Base-by-base conservation (phyloP, 2,329 filamentous ascomycete genomes). In the Juglanconis oblonga region DNA sequence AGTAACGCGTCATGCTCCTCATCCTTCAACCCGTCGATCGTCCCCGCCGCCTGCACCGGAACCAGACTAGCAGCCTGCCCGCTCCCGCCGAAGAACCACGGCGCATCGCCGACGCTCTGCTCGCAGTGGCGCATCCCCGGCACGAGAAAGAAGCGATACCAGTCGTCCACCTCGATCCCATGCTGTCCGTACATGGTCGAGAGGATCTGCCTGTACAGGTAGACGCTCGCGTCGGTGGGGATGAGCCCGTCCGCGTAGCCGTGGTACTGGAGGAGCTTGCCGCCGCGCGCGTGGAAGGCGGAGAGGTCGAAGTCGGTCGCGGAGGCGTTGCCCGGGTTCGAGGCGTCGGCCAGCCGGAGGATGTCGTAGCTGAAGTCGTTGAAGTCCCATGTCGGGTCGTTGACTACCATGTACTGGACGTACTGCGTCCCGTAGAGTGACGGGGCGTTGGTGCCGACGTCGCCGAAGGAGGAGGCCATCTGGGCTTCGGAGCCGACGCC, bases 81-180 rank as follows among this genome's bases (percentile, higher is more conserved):
- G 45, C 45, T 31, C 14, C 52, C 58, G 29, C 31, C 53, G 8
- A 61, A 48, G 42, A 33, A 53, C 53, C 58, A 61, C 3, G 58
- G 58, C 4, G 58, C 53, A 45, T 52, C 45, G 10, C 31, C 47
- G 17, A 44, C 48, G 4, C 48, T 31, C 4, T 7, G 11, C 7
- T 53, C 62, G 65, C 82, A 85, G 67, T 85, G 82, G 1, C 68
- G 72, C 72, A 82, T 80, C 6, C 82, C 81, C 6, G 76, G 77
- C 62, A 84, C 74, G 40, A 74, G 74, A 71, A 85, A 85, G 68
- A 75, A 78, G 54, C 81, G 75, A 64, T 81, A 79, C 61, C 78
- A 80, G 1, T 69, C 64, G 59, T 80, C 76, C 13, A 54, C 31
- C 10, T 29, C 31, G n/a, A 29, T 48, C 9, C n/a, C 35, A 0